Base-by-base conservation (phyloP, 495 filamentous ascomycete species). In the Umbilicaria muhlenbergii region DNA sequence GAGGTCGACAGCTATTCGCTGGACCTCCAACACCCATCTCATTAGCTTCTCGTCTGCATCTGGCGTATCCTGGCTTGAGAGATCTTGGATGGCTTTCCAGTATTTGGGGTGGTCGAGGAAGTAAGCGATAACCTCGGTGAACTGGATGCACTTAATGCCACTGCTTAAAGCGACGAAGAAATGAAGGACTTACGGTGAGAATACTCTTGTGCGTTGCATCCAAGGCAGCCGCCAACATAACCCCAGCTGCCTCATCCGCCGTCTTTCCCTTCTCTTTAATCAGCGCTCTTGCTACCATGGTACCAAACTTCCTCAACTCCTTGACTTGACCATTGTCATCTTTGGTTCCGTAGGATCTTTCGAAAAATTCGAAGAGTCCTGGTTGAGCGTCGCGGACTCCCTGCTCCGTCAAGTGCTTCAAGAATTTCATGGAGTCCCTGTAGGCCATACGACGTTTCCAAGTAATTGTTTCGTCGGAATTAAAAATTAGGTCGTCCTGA, bases 81-180 rank as follows among this genome's bases (percentile, higher is more conserved):
- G 56, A 10, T 44, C 50, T 45, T 71, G 62, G 32, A 77, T 66
- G 32, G 67, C 56, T 7, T 59, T 51, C 56, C 72, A 70, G 54
- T 76, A 64, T 31, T 54, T 46, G 6, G 61, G 56, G 32, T 69
- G 68, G 14, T 61, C 59, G 24, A 57, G 55, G 5, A 59, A 55
- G 11, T 34, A 43, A 75, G 54, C 58, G 51, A 71, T 47, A 34
- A 73, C 42, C 57, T 69, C 62, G 14, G 59, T 54, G 34, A 68
- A 62, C 60, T 66, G 54, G 14, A 44, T 51, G 52, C 59, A 54
- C 5, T 28, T 10, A 28, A 10, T 10, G 8, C 24, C 8, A 10
- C 5, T 28, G 24, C 5, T 10, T 8, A 28, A 3, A 28, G 8
- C 8, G 8, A 4, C 3, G 7, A 11, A 10, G 31, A 35, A 31